Base-by-base conservation (phyloP, 345 rosid genomes). In the Gossypium bickii region DNA sequence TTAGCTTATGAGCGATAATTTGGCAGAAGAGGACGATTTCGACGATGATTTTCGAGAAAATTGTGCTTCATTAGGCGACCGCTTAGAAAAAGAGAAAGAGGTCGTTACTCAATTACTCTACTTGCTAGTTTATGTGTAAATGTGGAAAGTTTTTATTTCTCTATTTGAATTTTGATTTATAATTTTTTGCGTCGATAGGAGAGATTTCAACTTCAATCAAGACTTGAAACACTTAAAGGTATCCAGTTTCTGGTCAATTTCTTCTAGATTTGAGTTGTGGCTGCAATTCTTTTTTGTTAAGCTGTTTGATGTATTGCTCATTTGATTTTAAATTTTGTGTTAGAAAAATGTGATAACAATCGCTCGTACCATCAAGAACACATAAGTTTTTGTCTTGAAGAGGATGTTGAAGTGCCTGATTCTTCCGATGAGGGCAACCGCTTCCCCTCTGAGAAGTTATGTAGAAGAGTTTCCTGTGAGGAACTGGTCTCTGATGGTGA, bases 161-260 rank as follows among this genome's bases (percentile, higher is more conserved):
- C 17, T 16, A 12, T 18, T 57, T 71, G 17, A 15, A 6, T 62
- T 29, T 74, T 38, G 18, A 27, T 66, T 22, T 38, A 10, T 8
- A 18, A 48, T 59, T 72, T 66, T 34, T 11, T 44, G 44, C 12
- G 15, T 76, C 63, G 48, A 47, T 74, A 94, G 98, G 94, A 84
- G 78, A 87, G 88, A 15, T 78, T 83, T 59, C 85, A 70, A 41
- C 86, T 92, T 74, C 92, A 86, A 70, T 87, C 92, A 56, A 89
- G 81, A 70, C 80, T 90, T 52, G 97, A 92, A 67, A 77, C 80
- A 24, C 91, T 88, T 74, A 84, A 78, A 85, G 94, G 97, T 92
- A 58, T 74, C 48, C 3, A 47, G 38, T 29, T 71, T 47, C 41
- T 11, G 1, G 29, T 48, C 17, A 22, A 47, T 48, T 22, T 13